These are phyloP conservation scores for Salix arbutifolia DNA, from an alignment of 345 rosid species.

Conservation along the genomic window DNA sequence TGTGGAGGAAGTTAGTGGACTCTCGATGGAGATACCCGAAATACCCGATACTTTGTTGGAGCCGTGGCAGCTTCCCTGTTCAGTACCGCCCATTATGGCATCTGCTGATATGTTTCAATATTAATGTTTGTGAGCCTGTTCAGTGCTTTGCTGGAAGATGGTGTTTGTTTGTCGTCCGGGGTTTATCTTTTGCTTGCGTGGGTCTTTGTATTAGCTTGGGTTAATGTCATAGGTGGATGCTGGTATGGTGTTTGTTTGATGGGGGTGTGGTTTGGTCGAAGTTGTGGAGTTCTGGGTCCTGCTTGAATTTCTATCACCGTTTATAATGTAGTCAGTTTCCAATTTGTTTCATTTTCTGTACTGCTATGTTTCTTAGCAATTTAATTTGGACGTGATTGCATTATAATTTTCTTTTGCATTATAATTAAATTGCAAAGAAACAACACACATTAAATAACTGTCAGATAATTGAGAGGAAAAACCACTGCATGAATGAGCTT, in stretches of 20 bases:
- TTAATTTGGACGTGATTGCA: neutral
- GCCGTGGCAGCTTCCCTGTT: constrained; percentile 63
- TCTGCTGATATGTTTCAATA: constrained; percentile 46
- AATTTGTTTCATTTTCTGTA: neutral
- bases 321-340: neutral
- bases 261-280: neutral
- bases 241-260: neutral
- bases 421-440: no score
- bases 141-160: neutral
- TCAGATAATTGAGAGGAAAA: no score
- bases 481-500: no score
- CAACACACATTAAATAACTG: no score
- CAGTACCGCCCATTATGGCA: constrained; percentile 45
- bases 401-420: no score
- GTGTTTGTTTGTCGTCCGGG: no score
- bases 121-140: neutral
- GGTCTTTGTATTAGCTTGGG: neutral
- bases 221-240: neutral
- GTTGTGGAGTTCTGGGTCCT: neutral
- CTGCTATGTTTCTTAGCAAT: neutral
- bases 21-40: constrained; percentile 60
- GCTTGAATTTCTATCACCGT: neutral
- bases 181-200: neutral
- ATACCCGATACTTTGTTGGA: constrained; percentile 51
- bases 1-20: constrained; percentile 56